Conservation (phyloP, 345 rosid genomes). For the Lumnitzera racemosa region DNA sequence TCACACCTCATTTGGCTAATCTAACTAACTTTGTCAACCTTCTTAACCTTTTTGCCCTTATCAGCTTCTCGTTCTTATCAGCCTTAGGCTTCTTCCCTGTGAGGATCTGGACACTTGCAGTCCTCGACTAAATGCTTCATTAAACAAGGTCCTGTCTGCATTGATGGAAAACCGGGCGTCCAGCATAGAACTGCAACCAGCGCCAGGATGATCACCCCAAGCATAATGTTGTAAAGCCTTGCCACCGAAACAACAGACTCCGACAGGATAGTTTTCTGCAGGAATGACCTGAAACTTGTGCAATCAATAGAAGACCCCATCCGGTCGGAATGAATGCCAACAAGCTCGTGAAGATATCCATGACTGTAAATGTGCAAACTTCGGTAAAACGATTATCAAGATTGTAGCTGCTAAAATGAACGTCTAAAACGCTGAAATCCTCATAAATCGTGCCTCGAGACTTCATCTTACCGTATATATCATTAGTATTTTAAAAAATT, state of each 20-base stretch:
- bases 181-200: constrained; percentile 9
- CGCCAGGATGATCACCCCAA: constrained; percentile 10
- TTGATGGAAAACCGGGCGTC: constrained; percentile 39
- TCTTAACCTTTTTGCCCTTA: background rate
- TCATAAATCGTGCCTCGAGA: too few species aligned
- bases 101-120: constrained; percentile 67
- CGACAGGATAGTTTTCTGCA: too few species aligned
- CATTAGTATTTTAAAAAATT: too few species aligned
- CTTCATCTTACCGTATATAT: too few species aligned
- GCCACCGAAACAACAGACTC: constrained; percentile 8
- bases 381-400: background rate
- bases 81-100: constrained; percentile 47
- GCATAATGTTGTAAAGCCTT: constrained; percentile 9
- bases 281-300: too few species aligned
- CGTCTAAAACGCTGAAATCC: too few species aligned
- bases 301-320: too few species aligned
- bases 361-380: constrained; percentile 3
- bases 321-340: too few species aligned
- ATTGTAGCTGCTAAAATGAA: background rate
- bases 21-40: too few species aligned
- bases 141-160: too few species aligned
- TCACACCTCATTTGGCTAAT: too few species aligned
- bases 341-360: constrained; percentile 7
- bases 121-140: constrained; percentile 84
- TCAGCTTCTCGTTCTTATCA: background rate